Base-by-base conservation (phyloP, 805 yeast species). In the Candida yuanshanica region DNA sequence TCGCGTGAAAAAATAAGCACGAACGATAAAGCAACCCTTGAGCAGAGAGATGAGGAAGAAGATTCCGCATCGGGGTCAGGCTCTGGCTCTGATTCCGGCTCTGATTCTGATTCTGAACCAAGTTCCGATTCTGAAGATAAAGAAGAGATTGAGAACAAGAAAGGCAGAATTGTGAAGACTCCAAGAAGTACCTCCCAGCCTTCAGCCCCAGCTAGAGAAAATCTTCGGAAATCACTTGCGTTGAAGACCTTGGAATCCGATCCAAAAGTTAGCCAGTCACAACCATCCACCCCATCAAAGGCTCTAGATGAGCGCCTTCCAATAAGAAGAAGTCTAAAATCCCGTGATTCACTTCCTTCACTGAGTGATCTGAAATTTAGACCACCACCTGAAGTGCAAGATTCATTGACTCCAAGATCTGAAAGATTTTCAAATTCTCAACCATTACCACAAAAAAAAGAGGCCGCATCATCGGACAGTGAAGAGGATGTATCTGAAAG, bases 341-440 rank as follows among this genome's bases (percentile, higher is more conserved):
- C 46, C 39, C 37, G 68, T 25, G 56, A 62, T 9, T 73, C 81
- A 0, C 66, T 77, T 40, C 65, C 66, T 38, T 74, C 84, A 1
- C 59, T 82, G 24, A 72, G 77, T 4, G 83, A 81, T 45, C 62
- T 82, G 44, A 79, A 72, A 5, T 68, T 72, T n/a, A 66, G 81
- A 39, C 88, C 86, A 4, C 70, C 81, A 11, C 89, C 89, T 2
- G 84, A 76, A 17, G 86, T 81, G 0, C 72, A 69, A 41, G 85
- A 79, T 35, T 64, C 65, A 17, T 45, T 55, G 24, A 49, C 58
- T 2, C 61, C 61, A 36, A 43, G 38, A 18, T 20, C 55, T 18
- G 50, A 47, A 22, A 49, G 55, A 38, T 35, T 21, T 12, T 23
- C 32, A 18, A 17, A 12, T 20, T 22, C 17, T 7, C 29, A 26